Evolutionary conservation across 768 basidiomycete genomes (phyloP), one percentile per base, ranked within the genome.

Genomic region (Gelatoporia subvermispora): DNA sequence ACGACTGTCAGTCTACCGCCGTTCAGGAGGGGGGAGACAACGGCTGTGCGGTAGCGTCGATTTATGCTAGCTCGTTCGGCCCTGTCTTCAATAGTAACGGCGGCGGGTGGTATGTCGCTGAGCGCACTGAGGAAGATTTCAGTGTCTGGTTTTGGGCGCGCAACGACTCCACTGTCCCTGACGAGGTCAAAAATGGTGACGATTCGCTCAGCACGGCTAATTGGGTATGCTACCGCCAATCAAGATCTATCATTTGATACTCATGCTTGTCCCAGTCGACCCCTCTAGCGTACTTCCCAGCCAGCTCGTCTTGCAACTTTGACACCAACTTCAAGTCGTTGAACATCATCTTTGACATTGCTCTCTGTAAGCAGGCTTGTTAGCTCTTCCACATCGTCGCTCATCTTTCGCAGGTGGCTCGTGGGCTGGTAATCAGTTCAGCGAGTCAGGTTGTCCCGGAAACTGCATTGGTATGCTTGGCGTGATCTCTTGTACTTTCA

Each of bases 121-220:
- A 72, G 44, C 67, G 69, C 18, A 65, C 67, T 16, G 31, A 15
- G 22, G 59, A 64, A 34, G 41, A 3, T 18, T 68, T 77, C 41
- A 69, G 68, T 41, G 53, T 75, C 13, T 77, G 69, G 61, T 76
- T 72, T 57, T 78, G 75, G 74, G 55, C 68, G 17, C 62, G 73
- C 25, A 51, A 55, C 22, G 60, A 55, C 23, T 22, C 4, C 7
- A 48, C 31, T 17, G 63, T 63, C 23, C 69, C 65, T 5, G 15
- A 2, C 3, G 63, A 66, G 23, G 56, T 69, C 3, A 38, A 39
- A 13, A 49, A 16, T 5, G 66, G 57, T 21, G 50, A 50, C 11
- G 50, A 48, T 20, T 50, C 37, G 1, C 42, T 66, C 28, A 45
- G 67, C 20, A 60, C 68, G 11, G 45, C 24, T 8, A 52, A 45